Conservation (phyloP, 257 asterid species). For the Solanum piurae region DNA sequence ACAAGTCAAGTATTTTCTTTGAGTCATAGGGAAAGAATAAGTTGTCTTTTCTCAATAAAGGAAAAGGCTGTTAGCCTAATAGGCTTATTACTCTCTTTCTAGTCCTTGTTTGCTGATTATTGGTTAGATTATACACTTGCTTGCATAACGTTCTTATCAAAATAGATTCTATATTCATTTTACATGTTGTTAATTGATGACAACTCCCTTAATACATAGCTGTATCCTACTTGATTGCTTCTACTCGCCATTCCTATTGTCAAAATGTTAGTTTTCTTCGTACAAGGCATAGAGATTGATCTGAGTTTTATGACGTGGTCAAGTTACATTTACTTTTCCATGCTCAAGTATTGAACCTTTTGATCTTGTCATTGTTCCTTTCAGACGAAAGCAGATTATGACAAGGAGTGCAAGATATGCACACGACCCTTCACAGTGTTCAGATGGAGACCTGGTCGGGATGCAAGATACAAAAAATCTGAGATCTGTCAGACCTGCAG, state of each 20-base stretch:
- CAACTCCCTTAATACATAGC: neutral
- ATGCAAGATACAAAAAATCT: constrained; percentile 87
- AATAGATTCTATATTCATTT: neutral
- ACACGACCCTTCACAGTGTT: constrained; percentile 92
- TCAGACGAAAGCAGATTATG: constrained; percentile 92
- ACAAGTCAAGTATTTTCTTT: neutral
- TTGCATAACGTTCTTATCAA: neutral
- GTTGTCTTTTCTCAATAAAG: neutral
- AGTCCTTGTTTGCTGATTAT: neutral
- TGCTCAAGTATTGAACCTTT: neutral
- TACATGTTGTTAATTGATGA: neutral
- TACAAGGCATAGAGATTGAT: neutral
- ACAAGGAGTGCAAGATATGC: constrained; percentile 96
- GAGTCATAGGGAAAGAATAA: neutral
- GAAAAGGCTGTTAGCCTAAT: neutral
- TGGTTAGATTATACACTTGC: neutral
- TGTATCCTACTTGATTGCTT: neutral
- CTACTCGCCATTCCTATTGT: neutral
- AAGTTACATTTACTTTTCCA: neutral
- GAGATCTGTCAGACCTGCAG: constrained; percentile 99
- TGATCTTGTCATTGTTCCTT: neutral
- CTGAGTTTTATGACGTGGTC: neutral
- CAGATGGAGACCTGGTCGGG: constrained; percentile 99
- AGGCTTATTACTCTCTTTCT: neutral
- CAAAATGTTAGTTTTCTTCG: neutral